Conservation (phyloP, 179 eudicot species). For the Dionaea muscipula region DNA sequence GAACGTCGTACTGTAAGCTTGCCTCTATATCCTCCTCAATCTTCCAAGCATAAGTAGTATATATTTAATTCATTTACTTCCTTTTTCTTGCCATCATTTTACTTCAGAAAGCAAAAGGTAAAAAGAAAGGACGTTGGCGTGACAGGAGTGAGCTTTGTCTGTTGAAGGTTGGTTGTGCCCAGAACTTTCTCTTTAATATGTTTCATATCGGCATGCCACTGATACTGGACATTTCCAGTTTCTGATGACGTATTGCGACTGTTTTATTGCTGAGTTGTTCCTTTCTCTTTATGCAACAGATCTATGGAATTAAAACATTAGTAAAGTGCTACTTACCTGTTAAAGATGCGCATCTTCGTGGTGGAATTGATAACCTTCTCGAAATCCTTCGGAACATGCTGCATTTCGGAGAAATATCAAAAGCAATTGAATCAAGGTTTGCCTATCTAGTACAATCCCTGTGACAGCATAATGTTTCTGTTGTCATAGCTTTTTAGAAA, state of each 20-base stretch:
- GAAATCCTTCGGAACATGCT: conserved; percentile 60
- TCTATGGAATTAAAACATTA: conserved; percentile 77
- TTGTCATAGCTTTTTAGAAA: no score
- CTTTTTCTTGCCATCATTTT: conserved; percentile 6
- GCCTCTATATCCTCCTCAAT: conserved; percentile 6
- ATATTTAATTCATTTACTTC: conserved; percentile 3
- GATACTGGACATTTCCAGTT: not conserved
- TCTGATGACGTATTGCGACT: not conserved
- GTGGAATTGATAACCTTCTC: conserved; percentile 68
- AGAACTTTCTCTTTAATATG: not conserved
- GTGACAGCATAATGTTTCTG: no score
- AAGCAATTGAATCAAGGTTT: conserved; percentile 71
- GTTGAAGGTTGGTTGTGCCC: conserved; percentile 51
- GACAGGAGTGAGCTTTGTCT: conserved; percentile 77
- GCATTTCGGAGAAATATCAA: conserved; percentile 67
- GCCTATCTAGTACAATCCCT: not conserved
- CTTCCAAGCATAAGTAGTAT: not conserved
- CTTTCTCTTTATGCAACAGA: conserved; percentile 30
- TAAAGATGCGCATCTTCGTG: conserved; percentile 93
- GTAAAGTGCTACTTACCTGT: conserved; percentile 93
- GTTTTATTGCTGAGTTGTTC: not conserved
- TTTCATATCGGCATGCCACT: not conserved
- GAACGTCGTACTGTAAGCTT: conserved; percentile 54
- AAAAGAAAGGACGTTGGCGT: conserved; percentile 59
- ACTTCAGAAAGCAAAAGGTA: conserved; percentile 48